Percentiles rank a stretch among this genome's conserved stretches.
phyloP scores from a whole-genome alignment of 306 rosid genomes.

The Dryas alaskensis region DNA sequence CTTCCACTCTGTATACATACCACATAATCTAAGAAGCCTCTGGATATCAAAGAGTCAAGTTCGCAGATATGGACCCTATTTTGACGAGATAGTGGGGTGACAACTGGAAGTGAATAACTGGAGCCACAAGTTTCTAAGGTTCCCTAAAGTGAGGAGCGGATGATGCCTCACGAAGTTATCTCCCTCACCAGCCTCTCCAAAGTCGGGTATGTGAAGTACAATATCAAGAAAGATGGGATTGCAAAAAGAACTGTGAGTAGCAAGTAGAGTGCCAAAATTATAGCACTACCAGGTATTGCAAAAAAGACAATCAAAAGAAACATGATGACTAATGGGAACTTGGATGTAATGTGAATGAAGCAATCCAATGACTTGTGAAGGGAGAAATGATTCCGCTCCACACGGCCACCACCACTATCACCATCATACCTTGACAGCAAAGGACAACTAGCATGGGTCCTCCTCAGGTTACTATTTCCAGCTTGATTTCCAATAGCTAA shows the following conservation, averaged over 20 bases:
- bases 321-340: constrained; percentile 65
- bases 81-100: background rate
- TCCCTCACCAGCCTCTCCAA: constrained; percentile 69
- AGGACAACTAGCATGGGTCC: constrained; percentile 40
- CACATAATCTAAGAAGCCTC: constrained; percentile 19
- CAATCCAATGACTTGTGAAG: constrained; percentile 68
- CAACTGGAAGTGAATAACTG: constrained; percentile 5
- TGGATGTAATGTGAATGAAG: constrained; percentile 69
- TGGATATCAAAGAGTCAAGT: constrained; percentile 5
- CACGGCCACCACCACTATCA: constrained; percentile 27
- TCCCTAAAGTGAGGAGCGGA: constrained; percentile 15
- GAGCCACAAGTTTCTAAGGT: constrained; percentile 13
- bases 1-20: constrained; percentile 21
- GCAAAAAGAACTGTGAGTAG: constrained; percentile 75
- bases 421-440: constrained; percentile 33
- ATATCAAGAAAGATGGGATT: constrained; percentile 64
- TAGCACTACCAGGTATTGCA: constrained; percentile 67
- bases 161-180: constrained; percentile 58
- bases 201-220: constrained; percentile 75
- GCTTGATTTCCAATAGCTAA: constrained; percentile 44
- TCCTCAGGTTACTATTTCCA: constrained; percentile 42
- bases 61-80: constrained; percentile 18
- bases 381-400: constrained; percentile 47
- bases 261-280: constrained; percentile 67
- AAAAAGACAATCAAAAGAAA: constrained; percentile 67